A percentile compares a stretch with the other conserved stretches of the same genome.
phyloP scores from a whole-genome alignment of 306 rosid species.

The Hylodesmum podocarpum region DNA sequence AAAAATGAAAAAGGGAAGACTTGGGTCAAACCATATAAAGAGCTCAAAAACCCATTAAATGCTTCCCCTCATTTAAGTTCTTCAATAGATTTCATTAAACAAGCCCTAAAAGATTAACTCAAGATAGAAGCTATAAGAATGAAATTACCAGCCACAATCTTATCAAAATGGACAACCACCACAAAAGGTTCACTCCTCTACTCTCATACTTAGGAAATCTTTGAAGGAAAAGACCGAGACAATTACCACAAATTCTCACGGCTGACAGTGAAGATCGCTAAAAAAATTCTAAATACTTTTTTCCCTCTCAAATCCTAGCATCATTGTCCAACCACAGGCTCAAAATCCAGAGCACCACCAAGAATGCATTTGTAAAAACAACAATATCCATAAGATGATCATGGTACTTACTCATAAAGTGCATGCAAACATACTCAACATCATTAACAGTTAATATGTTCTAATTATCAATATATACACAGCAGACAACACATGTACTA shows the following conservation, averaged over 20 bases:
- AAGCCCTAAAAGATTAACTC: not conserved
- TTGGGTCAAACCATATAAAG: not conserved
- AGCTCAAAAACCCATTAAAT: constrained; percentile 7
- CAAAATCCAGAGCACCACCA: not conserved
- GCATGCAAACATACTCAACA: constrained; percentile 12
- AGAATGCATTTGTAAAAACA: not conserved
- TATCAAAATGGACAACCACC: constrained; percentile 9
- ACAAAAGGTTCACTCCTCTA: not conserved
- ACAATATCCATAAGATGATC: not conserved
- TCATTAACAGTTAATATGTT: constrained; percentile 20
- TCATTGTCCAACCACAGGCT: constrained; percentile 21
- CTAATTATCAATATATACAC: not conserved
- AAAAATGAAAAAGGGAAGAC: not conserved
- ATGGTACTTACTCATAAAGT: not conserved
- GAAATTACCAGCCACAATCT: constrained; percentile 15
- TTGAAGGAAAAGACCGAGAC: constrained; percentile 1
- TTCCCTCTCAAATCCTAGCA: not conserved
- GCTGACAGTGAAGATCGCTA: not conserved
- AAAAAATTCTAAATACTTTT: not conserved
- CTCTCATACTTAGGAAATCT: not conserved
- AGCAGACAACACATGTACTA: not conserved
- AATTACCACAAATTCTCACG: not conserved
- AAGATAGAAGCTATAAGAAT: not conserved
- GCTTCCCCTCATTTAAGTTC: not conserved
- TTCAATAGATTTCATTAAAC: not conserved